Evolutionary conservation across 768 basidiomycete species (phyloP).

Genomic region (Kwoniella bestiolae): DNA sequence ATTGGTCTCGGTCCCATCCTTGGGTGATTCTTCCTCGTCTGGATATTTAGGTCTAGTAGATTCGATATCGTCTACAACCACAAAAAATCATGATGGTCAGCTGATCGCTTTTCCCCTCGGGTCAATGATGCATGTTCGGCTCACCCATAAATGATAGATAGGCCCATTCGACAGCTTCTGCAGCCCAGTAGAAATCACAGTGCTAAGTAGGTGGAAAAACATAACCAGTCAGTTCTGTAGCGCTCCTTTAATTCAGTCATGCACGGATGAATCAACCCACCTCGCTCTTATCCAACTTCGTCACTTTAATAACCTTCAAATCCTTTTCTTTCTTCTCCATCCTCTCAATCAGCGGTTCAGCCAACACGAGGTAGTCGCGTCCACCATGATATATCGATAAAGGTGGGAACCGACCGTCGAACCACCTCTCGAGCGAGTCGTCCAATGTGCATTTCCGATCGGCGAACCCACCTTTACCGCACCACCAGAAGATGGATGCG

Average conservation of each 20-base stretch:
- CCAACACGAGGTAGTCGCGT: slow-evolving; percentile 60
- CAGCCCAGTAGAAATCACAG: slow-evolving; percentile 59
- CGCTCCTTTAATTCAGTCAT: no score
- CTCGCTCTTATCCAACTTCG: slow-evolving; percentile 60
- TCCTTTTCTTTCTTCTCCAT: slow-evolving; percentile 59
- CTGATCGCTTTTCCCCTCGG: background rate
- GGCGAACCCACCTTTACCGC: slow-evolving; percentile 61
- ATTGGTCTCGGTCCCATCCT: slow-evolving; percentile 20
- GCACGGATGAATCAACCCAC: slow-evolving; percentile 29
- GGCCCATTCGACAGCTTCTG: slow-evolving; percentile 62
- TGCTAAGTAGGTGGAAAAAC: slow-evolving; percentile 35
- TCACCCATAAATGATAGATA: slow-evolving; percentile 56
- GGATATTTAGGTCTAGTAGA: slow-evolving; percentile 58
- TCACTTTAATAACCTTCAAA: slow-evolving; percentile 60
- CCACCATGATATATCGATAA: slow-evolving; percentile 60
- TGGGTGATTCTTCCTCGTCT: slow-evolving; percentile 44
- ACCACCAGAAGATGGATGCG: slow-evolving; percentile 61
- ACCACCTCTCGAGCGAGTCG: slow-evolving; percentile 60
- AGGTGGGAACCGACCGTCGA: slow-evolving; percentile 61
- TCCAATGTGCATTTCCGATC: slow-evolving; percentile 59
- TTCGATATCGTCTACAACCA: slow-evolving; percentile 58
- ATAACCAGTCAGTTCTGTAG: background rate
- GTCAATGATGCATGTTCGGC: no score
- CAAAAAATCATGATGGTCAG: slow-evolving; percentile 4
- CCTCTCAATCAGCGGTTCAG: slow-evolving; percentile 61